These are phyloP conservation scores for Phytophthora cactorum DNA, from an alignment of 352 stramenopile species.

Conservation along the genomic window DNA sequence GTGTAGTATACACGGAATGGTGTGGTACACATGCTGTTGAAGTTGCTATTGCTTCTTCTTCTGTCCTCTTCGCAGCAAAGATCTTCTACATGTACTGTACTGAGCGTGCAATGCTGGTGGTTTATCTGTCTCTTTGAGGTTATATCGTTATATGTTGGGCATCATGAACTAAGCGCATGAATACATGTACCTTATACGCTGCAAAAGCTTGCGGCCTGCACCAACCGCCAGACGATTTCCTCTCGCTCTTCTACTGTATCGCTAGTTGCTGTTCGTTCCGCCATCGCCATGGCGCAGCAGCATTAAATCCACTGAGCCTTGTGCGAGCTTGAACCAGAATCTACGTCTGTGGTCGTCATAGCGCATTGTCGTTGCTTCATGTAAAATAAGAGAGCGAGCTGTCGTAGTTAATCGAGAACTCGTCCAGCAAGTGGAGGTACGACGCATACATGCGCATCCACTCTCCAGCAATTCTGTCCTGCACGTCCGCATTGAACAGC, in stretches of 20 bases:
- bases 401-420: conserved; percentile 71
- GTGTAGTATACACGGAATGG: conserved; percentile 3
- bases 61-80: not conserved
- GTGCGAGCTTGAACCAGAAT: not conserved
- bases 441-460: conserved; percentile 76
- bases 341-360: conserved; percentile 14
- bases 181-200: conserved; percentile 19
- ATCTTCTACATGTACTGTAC: not conserved
- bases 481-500: conserved; percentile 58
- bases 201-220: conserved; percentile 23
- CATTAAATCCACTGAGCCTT: not conserved
- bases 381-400: conserved; percentile 71
- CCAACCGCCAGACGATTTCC: conserved; percentile 21
- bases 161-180: conserved; percentile 24
- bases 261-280: conserved; percentile 4
- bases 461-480: conserved; percentile 62
- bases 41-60: not conserved
- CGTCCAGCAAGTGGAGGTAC: conserved; percentile 69
- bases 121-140: conserved; percentile 4
- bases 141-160: conserved; percentile 14
- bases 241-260: conserved; percentile 19
- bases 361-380: conserved; percentile 27
- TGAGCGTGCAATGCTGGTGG: too few species aligned
- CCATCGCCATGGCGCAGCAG: not conserved
- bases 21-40: conserved; percentile 1